Conservation (phyloP, 306 rosid genomes). For the Malus domestica region DNA sequence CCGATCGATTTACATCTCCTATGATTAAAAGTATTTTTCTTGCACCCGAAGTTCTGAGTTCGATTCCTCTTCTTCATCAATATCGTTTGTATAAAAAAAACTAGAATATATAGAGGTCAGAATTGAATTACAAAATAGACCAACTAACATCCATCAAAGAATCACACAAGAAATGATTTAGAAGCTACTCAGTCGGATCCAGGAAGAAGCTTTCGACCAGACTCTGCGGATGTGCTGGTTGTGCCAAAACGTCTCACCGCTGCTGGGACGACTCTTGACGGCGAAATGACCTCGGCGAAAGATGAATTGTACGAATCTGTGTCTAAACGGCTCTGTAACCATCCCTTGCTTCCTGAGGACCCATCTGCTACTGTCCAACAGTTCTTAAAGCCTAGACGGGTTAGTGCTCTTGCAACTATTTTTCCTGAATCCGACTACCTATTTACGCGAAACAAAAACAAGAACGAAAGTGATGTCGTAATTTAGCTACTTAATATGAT, state of each 20-base stretch:
- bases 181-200: conserved; percentile 22
- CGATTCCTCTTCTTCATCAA: too few species aligned
- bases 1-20: too few species aligned
- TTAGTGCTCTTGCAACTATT: conserved; percentile 66
- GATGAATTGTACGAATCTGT: conserved; percentile 72
- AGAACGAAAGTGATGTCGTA: background rate
- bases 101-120: too few species aligned
- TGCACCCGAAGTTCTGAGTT: too few species aligned
- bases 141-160: background rate
- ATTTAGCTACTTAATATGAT: background rate
- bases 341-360: conserved; percentile 79
- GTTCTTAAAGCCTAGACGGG: conserved; percentile 63
- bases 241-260: conserved; percentile 56
- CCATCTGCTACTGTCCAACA: conserved; percentile 74
- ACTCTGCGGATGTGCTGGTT: conserved; percentile 26
- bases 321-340: conserved; percentile 91
- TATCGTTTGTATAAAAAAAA: too few species aligned
- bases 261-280: conserved; percentile 68
- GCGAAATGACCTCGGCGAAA: conserved; percentile 73
- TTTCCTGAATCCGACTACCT: conserved; percentile 81
- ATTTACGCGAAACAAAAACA: background rate
- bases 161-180: background rate
- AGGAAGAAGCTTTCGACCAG: conserved; percentile 62
- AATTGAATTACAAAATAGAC: too few species aligned
- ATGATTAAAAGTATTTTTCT: too few species aligned